Evolutionary conservation across 441 rosid genomes (phyloP), one percentile per base, ranked within the genome.

Genomic region (Cnidoscolus chayamansa): DNA sequence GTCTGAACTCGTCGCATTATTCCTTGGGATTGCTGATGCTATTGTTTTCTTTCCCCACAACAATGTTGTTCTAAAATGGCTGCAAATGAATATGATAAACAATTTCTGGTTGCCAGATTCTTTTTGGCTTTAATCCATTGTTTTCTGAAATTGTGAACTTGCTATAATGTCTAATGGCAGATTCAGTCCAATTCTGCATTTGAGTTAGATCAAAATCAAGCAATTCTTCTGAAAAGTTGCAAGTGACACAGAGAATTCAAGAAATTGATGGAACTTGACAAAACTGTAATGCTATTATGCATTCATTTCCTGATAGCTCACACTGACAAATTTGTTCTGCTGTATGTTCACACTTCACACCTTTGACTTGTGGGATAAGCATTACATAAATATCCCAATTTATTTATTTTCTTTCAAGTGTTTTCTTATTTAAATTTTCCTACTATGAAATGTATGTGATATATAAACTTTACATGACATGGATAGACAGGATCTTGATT

Each of bases 21-120:
- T 64, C 65, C 35, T 76, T 15, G 75, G 75, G 79, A 76, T 76
- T 49, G 79, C 72, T 66, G 74, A 71, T n/a, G 56, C 19, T 63
- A 55, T 69, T 57, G 16, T 32, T 15, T 20, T 55, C n/a, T 35
- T 7, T 49, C 20, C 15, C 13, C 69, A 13, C 57, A 65, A 65
- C 43, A 68, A 13, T 35, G 7, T 13, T 12, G 13, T 12, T 51
- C 68, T 50, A 37, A 15, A 35, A 51, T 25, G 49, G 37, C 60
- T 62, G 60, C 60, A 19, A 30, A 16, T 60, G 17, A 15, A 37
- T 58, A 20, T 57, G 3, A 11, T 15, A 59, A 58, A 25, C 30
- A 58, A 58, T 58, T 58, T 15, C 35, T 10, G 5, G 10, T 58
- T 30, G 15, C 59, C 7, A 56, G n/a, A 37, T 16, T 62, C 10